Conservation (phyloP, 1,139 yeast genomes). For the Debaryomycetaceae sp. region DNA sequence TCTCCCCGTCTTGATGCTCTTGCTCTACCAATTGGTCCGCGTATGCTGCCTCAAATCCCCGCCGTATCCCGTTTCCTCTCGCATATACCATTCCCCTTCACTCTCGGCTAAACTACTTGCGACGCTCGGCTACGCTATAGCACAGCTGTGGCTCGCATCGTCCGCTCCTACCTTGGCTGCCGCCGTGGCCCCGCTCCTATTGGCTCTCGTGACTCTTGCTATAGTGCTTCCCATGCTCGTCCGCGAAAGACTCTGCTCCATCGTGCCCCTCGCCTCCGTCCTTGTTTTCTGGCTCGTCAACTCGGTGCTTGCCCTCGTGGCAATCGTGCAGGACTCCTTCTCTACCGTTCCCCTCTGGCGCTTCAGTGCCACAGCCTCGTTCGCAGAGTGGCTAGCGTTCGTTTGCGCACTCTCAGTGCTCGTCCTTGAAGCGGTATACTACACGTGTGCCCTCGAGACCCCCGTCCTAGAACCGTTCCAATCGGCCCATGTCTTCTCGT, state of each 20-base stretch:
- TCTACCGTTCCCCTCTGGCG: slow-evolving; percentile 9
- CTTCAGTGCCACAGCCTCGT: slow-evolving; percentile 2
- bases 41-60: slow-evolving; percentile 1
- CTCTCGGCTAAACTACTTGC: neutral
- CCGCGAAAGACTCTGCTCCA: slow-evolving; percentile 4
- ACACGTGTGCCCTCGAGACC: slow-evolving; percentile 9
- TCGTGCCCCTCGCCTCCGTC: slow-evolving; percentile 6
- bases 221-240: slow-evolving; percentile 4
- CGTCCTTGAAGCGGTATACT: slow-evolving; percentile 8
- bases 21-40: slow-evolving; percentile 6
- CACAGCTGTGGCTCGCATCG: slow-evolving; percentile 1
- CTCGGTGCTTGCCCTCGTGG: slow-evolving; percentile 3
- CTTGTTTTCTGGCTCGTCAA: slow-evolving; percentile 5
- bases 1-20: slow-evolving; percentile 6
- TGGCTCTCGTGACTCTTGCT: slow-evolving; percentile 1
- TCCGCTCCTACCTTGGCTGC: neutral
- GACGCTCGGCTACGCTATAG: too few relatives aligned
- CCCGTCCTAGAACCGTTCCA: slow-evolving; percentile 2
- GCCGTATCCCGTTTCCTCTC: slow-evolving; percentile 1
- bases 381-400: slow-evolving; percentile 5
- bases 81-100: neutral
- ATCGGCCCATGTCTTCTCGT: slow-evolving; percentile 9
- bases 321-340: slow-evolving; percentile 8
- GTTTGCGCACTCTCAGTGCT: slow-evolving; percentile 5
- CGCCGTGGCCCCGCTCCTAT: neutral